A percentile compares a stretch with the other conserved stretches of the same genome.
Conservation (phyloP, 805 yeast species). For the Millerozyma miso region DNA sequence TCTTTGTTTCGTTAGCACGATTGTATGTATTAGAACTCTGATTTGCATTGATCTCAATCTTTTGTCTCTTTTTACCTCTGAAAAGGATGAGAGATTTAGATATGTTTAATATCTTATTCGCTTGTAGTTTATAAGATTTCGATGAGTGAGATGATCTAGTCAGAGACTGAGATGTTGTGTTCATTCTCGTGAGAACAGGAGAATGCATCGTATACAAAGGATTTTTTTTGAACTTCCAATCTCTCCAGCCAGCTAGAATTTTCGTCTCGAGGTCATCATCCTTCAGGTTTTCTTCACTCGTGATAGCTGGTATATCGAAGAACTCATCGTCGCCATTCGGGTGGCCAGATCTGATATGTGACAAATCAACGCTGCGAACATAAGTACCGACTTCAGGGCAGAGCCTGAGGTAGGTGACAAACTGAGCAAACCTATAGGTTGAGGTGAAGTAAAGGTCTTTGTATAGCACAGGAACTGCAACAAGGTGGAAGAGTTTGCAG, state of each 20-base stretch:
- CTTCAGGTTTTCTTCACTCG: constrained; percentile 5
- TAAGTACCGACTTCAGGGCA: constrained; percentile 51
- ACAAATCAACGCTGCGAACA: constrained; percentile 58
- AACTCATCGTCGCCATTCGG: constrained; percentile 11
- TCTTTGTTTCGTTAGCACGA: background rate
- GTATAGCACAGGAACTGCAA: constrained; percentile 56
- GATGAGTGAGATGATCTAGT: constrained; percentile 13
- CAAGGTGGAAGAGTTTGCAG: constrained; percentile 44
- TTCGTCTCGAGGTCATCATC: constrained; percentile 11
- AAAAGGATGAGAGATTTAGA: constrained; percentile 18
- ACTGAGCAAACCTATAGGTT: constrained; percentile 77
- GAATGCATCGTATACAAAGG: constrained; percentile 49
- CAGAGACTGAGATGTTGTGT: constrained; percentile 15
- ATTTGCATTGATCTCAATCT: constrained; percentile 3
- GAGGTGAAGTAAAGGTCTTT: constrained; percentile 53
- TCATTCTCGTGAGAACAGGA: constrained; percentile 12
- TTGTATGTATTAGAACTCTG: background rate
- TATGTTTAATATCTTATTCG: constrained; percentile 9
- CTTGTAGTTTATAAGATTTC: constrained; percentile 12
- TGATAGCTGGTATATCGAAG: background rate
- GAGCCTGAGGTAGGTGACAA: constrained; percentile 61
- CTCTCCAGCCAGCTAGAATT: constrained; percentile 83
- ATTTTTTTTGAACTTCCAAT: constrained; percentile 77
- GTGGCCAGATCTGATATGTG: constrained; percentile 38
- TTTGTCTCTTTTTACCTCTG: constrained; percentile 14